Conservation (phyloP, 805 yeast species). For the Torulaspora microellipsoides region DNA sequence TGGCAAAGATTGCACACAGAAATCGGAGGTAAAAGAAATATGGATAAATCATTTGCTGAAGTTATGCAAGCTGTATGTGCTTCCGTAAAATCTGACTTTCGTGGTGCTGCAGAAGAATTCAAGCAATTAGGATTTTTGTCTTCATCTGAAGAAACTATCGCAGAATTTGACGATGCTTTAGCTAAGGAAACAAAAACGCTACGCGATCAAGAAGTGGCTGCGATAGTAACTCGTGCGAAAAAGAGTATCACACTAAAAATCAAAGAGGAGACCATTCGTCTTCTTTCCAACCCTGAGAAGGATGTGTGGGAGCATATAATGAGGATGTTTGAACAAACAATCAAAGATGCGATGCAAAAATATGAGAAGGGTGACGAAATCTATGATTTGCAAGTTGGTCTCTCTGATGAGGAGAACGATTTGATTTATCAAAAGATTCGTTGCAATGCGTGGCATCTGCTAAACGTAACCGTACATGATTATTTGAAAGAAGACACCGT, state of each 20-base stretch:
- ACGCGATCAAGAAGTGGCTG: conserved; percentile 39
- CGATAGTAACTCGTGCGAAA: conserved; percentile 40
- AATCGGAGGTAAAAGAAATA: conserved; percentile 29
- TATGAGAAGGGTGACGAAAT: conserved; percentile 28
- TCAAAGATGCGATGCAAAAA: conserved; percentile 31
- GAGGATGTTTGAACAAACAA: conserved; percentile 39
- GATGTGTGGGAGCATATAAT: conserved; percentile 61
- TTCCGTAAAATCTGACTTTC: conserved; percentile 16
- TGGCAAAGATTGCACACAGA: conserved; percentile 29
- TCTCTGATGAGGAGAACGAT: conserved; percentile 39
- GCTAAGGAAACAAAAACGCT: conserved; percentile 32
- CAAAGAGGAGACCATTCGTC: conserved; percentile 47
- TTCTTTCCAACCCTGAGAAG: conserved; percentile 45
- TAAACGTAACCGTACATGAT: conserved; percentile 56
- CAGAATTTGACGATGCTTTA: conserved; percentile 21
- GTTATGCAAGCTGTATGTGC: conserved; percentile 35
- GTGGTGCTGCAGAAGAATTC: conserved; percentile 25
- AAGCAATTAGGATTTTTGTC: conserved; percentile 27
- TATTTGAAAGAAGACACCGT: conserved; percentile 63
- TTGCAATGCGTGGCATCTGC: conserved; percentile 58
- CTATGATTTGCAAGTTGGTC: conserved; percentile 66
- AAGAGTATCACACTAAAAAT: conserved; percentile 46
- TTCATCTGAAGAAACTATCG: conserved; percentile 1
- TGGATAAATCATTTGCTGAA: conserved; percentile 28
- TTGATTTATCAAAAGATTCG: conserved; percentile 42